Conservation (phyloP, 768 basidiomycete genomes). For the Psilocybe tampanensis region DNA sequence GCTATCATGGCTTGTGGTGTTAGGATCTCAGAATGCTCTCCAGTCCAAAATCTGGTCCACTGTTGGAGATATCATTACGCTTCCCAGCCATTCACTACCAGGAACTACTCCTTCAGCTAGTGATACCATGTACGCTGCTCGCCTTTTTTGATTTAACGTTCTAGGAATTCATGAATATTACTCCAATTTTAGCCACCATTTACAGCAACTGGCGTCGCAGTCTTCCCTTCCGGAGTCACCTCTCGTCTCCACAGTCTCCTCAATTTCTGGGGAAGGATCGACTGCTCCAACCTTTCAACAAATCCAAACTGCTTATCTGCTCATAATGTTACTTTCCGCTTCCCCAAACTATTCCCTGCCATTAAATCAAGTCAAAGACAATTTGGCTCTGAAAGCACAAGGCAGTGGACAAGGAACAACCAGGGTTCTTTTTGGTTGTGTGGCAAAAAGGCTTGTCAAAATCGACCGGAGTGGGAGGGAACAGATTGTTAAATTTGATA, state of each 20-base stretch:
- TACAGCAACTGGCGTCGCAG: conserved; percentile 55
- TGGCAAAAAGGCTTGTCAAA: conserved; percentile 78
- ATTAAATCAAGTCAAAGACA: conserved; percentile 62
- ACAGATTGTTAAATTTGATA: conserved; percentile 75
- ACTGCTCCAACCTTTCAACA: conserved; percentile 63
- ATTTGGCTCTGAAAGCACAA: conserved; percentile 47
- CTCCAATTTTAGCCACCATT: conserved; percentile 45
- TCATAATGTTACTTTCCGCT: conserved; percentile 58
- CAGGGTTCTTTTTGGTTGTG: conserved; percentile 72
- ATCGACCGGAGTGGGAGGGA: conserved; percentile 78
- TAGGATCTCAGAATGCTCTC: background rate
- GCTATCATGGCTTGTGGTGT: background rate
- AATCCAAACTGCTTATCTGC: conserved; percentile 68
- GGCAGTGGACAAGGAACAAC: conserved; percentile 49
- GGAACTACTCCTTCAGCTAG: conserved; percentile 29
- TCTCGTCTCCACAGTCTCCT: conserved; percentile 53
- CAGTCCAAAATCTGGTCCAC: conserved; percentile 74
- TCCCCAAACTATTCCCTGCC: conserved; percentile 59
- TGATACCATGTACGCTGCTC: conserved; percentile 23
- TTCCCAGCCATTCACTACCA: conserved; percentile 27
- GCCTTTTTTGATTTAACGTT: background rate
- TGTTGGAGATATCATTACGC: conserved; percentile 64
- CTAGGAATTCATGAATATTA: background rate
- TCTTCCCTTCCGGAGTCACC: conserved; percentile 59
- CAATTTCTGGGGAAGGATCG: conserved; percentile 23